Evolutionary conservation across 176 grass and related monocot genomes (phyloP).

Genomic region (Oryza officinalis): DNA sequence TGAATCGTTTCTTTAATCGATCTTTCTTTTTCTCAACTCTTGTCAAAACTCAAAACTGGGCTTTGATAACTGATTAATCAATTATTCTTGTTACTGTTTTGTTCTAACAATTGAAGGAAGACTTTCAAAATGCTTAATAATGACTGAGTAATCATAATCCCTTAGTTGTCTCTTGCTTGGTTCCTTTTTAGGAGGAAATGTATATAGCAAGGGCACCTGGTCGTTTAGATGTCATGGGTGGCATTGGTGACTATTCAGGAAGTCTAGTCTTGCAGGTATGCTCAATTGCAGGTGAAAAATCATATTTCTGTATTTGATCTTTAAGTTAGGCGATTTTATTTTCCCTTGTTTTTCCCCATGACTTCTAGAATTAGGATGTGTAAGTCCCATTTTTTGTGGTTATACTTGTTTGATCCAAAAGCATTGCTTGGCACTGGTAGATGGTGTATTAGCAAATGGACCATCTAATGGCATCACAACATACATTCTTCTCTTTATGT

Average conservation of each 20-base stretch:
- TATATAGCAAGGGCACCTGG: constrained; percentile 94
- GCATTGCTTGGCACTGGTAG: not conserved
- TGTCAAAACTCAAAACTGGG: not conserved
- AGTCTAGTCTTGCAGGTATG: constrained; percentile 91
- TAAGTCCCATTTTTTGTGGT: not conserved
- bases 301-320: not conserved
- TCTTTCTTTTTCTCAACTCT: not conserved
- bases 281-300: constrained; percentile 32
- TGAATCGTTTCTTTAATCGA: not conserved
- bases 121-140: not conserved
- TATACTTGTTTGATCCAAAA: not conserved
- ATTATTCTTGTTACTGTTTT: constrained; percentile 1
- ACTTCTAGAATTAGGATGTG: not conserved
- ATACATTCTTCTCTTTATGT: not conserved
- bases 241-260: constrained; percentile 96
- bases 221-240: constrained; percentile 91
- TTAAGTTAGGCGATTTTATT: not conserved
- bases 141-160: constrained; percentile 3
- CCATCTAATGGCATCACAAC: not conserved
- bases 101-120: constrained; percentile 11
- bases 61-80: not conserved
- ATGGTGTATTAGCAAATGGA: not conserved
- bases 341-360: not conserved
- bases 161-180: not conserved
- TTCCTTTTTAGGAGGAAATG: constrained; percentile 66